phyloP scores from a whole-genome alignment of 148 eudicot species.

The Simmondsia chinensis region DNA sequence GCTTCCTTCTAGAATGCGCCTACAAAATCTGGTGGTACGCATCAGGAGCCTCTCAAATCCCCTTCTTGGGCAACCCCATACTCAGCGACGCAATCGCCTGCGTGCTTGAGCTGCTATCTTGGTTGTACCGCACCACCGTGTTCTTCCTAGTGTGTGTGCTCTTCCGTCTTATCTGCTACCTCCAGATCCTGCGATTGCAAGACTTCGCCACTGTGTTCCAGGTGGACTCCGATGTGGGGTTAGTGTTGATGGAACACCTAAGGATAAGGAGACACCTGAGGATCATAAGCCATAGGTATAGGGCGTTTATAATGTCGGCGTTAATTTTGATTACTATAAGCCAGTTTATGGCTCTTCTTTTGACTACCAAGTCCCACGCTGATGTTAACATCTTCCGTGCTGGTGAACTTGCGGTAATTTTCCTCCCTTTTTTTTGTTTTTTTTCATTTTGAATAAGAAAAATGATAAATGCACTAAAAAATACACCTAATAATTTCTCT shows the following conservation, averaged over 20 bases:
- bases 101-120: constrained; percentile 59
- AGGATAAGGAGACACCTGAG: constrained; percentile 67
- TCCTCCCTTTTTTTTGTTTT: neutral
- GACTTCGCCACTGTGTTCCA: constrained; percentile 79
- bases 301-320: constrained; percentile 54
- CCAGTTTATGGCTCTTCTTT: constrained; percentile 49
- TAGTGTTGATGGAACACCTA: constrained; percentile 64
- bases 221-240: constrained; percentile 55
- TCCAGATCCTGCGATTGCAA: constrained; percentile 71
- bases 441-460: neutral
- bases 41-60: constrained; percentile 67
- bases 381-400: constrained; percentile 42
- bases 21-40: constrained; percentile 95
- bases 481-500: too few species aligned
- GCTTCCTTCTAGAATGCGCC: constrained; percentile 55
- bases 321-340: constrained; percentile 59
- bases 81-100: constrained; percentile 62
- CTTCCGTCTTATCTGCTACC: constrained; percentile 84
- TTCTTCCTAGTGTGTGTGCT: constrained; percentile 87
- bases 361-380: constrained; percentile 47
- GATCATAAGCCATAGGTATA: constrained; percentile 81
- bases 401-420: constrained; percentile 85
- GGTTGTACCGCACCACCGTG: constrained; percentile 78
- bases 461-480: too few species aligned
- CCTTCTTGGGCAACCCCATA: constrained; percentile 61